Evolutionary conservation across 2,329 filamentous ascomycete genomes (phyloP).

Genomic region (Aureobasidium sp.): DNA sequence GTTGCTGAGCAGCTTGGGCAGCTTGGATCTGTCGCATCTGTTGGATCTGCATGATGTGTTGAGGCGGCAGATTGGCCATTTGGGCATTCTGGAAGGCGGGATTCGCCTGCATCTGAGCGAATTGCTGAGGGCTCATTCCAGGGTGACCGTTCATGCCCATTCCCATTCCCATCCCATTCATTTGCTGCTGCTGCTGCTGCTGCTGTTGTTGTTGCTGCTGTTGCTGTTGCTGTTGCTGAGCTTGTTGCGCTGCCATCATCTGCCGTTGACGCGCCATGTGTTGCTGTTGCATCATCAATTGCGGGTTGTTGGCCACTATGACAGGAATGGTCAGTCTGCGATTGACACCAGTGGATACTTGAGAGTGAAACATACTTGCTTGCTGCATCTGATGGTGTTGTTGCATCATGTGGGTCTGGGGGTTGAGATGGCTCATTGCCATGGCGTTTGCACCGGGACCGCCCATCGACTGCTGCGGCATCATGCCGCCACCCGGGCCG

Average conservation of each 20-base stretch:
- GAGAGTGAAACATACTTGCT: slow-evolving; percentile 24
- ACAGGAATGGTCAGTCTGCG: slow-evolving; percentile 31
- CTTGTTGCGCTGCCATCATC: slow-evolving; percentile 38
- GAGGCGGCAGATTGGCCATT: slow-evolving; percentile 16
- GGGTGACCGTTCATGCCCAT: slow-evolving; percentile 46
- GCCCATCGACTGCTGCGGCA: slow-evolving; percentile 39
- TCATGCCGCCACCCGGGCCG: slow-evolving; percentile 27
- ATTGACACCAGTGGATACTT: background rate
- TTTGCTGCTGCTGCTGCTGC: slow-evolving; percentile 28
- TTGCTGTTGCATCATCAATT: slow-evolving; percentile 30
- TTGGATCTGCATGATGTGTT: slow-evolving; percentile 23
- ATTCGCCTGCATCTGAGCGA: slow-evolving; percentile 42
- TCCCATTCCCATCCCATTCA: slow-evolving; percentile 43
- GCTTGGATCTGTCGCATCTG: slow-evolving; percentile 27
- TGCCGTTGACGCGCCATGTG: slow-evolving; percentile 6
- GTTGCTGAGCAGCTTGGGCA: slow-evolving; percentile 26
- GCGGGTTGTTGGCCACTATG: slow-evolving; percentile 32
- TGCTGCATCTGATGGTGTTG: slow-evolving; percentile 27
- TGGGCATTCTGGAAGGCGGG: slow-evolving; percentile 15
- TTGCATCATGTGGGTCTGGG: slow-evolving; percentile 51
- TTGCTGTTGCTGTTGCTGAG: slow-evolving; percentile 33
- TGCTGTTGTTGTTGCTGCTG: slow-evolving; percentile 32
- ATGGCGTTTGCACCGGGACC: slow-evolving; percentile 53
- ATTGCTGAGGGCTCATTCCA: slow-evolving; percentile 46
- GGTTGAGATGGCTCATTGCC: slow-evolving; percentile 65